These are phyloP conservation scores for Aspergillus caelatus DNA, from an alignment of 2,329 filamentous ascomycete species.

Conservation along the genomic window DNA sequence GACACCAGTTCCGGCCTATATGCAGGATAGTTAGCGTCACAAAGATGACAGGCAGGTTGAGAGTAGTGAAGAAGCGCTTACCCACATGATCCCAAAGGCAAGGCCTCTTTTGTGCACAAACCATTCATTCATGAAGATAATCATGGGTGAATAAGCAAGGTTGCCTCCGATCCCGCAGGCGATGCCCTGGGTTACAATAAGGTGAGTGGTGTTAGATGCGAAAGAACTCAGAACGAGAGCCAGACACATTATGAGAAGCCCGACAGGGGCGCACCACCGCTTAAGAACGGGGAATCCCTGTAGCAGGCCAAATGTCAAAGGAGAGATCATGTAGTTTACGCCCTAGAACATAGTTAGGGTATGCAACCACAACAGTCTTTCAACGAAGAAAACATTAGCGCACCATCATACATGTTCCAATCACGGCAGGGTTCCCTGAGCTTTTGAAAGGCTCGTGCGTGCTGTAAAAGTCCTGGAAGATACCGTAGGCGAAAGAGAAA, in stretches of 20 bases:
- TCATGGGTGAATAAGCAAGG: constrained; percentile 50
- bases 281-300: constrained; percentile 14
- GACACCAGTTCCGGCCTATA: constrained; percentile 37
- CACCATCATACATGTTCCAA: constrained; percentile 31
- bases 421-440: constrained; percentile 18
- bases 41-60: background rate
- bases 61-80: background rate
- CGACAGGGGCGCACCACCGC: constrained; percentile 16
- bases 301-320: constrained; percentile 21
- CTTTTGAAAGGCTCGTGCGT: constrained; percentile 18
- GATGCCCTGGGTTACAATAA: constrained; percentile 28
- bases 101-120: constrained; percentile 51
- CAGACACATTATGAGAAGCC: constrained; percentile 26
- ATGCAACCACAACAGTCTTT: background rate
- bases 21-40: background rate
- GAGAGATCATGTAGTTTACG: constrained; percentile 24
- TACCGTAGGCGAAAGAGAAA: constrained; percentile 15
- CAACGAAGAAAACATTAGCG: background rate
- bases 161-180: constrained; percentile 48
- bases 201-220: constrained; percentile 22
- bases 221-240: constrained; percentile 27
- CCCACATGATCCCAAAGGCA: constrained; percentile 50
- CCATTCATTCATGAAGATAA: constrained; percentile 54
- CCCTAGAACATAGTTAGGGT: constrained; percentile 13
- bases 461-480: constrained; percentile 37